Evolutionary conservation across 2,329 filamentous ascomycete genomes (phyloP).

Genomic region (Botrytis squamosa): DNA sequence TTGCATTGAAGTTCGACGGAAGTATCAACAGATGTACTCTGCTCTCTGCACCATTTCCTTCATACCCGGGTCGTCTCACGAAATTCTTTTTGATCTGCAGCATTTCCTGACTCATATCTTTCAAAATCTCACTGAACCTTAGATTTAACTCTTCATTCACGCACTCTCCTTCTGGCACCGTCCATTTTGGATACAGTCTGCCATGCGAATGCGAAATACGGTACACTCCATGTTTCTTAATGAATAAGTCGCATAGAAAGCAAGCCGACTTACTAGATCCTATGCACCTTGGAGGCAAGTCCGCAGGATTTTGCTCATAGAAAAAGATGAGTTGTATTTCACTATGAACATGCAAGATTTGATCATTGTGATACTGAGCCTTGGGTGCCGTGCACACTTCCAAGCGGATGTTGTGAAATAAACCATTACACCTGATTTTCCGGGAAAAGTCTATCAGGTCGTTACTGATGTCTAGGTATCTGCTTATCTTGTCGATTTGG

Average conservation of each 20-base stretch:
- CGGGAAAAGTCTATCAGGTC: neutral
- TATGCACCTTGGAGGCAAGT: constrained; percentile 19
- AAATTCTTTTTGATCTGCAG: neutral
- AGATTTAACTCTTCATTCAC: neutral
- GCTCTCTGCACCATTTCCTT: neutral
- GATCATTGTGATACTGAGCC: neutral
- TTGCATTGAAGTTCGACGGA: neutral
- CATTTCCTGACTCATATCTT: neutral
- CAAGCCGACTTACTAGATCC: constrained; percentile 29
- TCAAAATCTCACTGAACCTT: neutral
- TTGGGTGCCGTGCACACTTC: neutral
- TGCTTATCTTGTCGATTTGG: neutral
- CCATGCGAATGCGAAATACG: constrained; percentile 25
- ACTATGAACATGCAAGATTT: constrained; percentile 44
- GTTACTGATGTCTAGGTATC: neutral
- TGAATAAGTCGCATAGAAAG: constrained; percentile 27
- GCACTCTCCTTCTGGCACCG: constrained; percentile 17
- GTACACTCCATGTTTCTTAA: constrained; percentile 24
- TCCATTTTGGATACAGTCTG: constrained; percentile 23
- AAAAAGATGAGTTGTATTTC: constrained; percentile 47
- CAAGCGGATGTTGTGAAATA: neutral
- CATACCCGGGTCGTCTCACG: neutral
- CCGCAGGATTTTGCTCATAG: constrained; percentile 18
- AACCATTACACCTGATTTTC: neutral
- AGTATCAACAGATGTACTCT: neutral